Evolutionary conservation across 257 asterid genomes (phyloP), one percentile per base, ranked within the genome.

Genomic region (Scutellaria galericulata): DNA sequence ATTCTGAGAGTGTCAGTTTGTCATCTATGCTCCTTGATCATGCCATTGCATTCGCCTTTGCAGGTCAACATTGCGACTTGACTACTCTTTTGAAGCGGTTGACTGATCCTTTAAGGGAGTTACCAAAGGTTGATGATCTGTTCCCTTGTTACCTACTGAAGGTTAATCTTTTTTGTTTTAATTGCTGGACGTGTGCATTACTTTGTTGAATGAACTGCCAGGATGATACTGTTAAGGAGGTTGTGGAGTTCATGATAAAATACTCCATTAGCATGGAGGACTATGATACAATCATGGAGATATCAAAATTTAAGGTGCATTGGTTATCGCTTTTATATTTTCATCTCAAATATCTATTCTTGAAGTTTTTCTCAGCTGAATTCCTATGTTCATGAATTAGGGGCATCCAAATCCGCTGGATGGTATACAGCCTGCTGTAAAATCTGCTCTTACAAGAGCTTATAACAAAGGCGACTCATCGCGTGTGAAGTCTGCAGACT

Each of bases 151-250:
- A 52, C 20, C 63, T 57, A 46, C 51, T 72, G 46, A 31, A 71
- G 8, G 24, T 71, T 62, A 7, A 0, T 64, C 22, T 51, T 10
- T 55, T 50, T 59, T 8, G 51, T 40, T 35, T 50, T 12, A 18
- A 18, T 18, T 18, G 11, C 56, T 65, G 51, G 76, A 61, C 68
- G 22, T 39, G 72, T 15, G 10, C 51, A 45, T 69, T 55, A 53
- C 66, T 77, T 66, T 64, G 22, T 50, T 73, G 53, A 78, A 27
- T 58, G 56, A 39, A 76, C 72, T 67, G 47, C 69, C 83, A 94
- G 98, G 99, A 94, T 84, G 97, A 91, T 78, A 97, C 98, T 56
- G 98, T 88, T 67, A 89, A 89, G 79, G 84, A 58, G 62, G 99
- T 90, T 57, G 88, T 95, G 46, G 84, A 87, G 75, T 92, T 95